These are phyloP conservation scores for Phytophthora syringae DNA, from an alignment of 352 stramenopile species.

Conservation along the genomic window DNA sequence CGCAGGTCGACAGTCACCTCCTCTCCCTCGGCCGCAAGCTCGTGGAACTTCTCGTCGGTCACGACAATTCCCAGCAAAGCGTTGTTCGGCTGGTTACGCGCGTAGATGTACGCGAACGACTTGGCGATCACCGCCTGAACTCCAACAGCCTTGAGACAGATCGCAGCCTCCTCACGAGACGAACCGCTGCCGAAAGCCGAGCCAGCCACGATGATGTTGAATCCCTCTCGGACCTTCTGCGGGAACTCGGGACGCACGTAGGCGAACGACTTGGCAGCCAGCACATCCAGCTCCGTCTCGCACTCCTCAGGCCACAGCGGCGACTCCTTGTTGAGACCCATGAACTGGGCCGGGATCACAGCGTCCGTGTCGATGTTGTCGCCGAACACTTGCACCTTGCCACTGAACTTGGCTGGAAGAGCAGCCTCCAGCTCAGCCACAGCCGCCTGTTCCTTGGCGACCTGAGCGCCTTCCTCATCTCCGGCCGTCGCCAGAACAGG, in stretches of 20 bases:
- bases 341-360: constrained; percentile 84
- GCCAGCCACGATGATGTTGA: constrained; percentile 84
- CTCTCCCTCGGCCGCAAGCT: constrained; percentile 67
- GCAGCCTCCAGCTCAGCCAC: constrained; percentile 62
- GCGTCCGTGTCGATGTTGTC: constrained; percentile 87
- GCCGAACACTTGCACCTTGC: constrained; percentile 76
- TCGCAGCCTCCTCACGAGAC: constrained; percentile 80
- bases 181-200: constrained; percentile 79
- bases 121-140: constrained; percentile 86
- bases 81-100: constrained; percentile 87
- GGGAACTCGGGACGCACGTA: constrained; percentile 85
- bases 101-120: constrained; percentile 89
- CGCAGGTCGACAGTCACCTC: constrained; percentile 78
- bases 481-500: constrained; percentile 45
- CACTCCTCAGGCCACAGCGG: constrained; percentile 81
- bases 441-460: constrained; percentile 62
- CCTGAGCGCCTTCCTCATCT: constrained; percentile 36
- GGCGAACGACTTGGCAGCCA: constrained; percentile 82
- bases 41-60: constrained; percentile 82
- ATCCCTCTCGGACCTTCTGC: constrained; percentile 69
- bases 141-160: constrained; percentile 82
- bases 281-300: constrained; percentile 80
- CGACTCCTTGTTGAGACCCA: constrained; percentile 82
- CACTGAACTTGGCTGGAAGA: constrained; percentile 61
- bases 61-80: constrained; percentile 82